phyloP scores from a whole-genome alignment of 345 rosid genomes.

The Angophora floribunda region DNA sequence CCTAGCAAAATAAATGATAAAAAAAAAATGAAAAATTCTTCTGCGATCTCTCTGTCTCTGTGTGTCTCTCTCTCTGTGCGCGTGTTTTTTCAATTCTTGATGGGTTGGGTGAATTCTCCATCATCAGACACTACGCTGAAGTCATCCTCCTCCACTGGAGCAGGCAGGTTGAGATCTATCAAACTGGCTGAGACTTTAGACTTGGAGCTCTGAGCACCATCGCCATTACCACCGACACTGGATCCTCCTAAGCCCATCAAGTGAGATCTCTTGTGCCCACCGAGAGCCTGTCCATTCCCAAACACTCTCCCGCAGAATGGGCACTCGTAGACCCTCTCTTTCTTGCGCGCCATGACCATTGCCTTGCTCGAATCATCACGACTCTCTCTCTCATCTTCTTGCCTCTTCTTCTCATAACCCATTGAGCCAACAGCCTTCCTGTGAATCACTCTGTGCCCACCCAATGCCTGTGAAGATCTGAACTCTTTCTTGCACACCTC shows the following conservation, averaged over 20 bases:
- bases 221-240: background rate
- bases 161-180: constrained; percentile 97
- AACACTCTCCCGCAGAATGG: constrained; percentile 59
- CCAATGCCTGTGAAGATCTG: constrained; percentile 47
- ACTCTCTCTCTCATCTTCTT: background rate
- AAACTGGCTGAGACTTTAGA: constrained; percentile 16
- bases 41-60: background rate
- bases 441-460: constrained; percentile 30
- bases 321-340: constrained; percentile 26
- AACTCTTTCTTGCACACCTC: constrained; percentile 49
- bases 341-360: background rate
- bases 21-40: background rate
- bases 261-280: constrained; percentile 84
- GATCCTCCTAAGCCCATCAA: constrained; percentile 17
- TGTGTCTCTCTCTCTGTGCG: background rate
- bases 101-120: constrained; percentile 5
- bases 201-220: background rate
- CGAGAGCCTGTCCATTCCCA: constrained; percentile 73
- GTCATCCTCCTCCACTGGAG: constrained; percentile 66
- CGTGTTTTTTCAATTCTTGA: background rate
- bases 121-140: constrained; percentile 34
- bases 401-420: background rate
- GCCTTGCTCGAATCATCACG: background rate
- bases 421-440: background rate
- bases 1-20: background rate